Percentiles rank a stretch among this genome's conserved stretches.
Evolutionary conservation across 768 basidiomycete species (phyloP).

Genomic region (Obba rivulosa): DNA sequence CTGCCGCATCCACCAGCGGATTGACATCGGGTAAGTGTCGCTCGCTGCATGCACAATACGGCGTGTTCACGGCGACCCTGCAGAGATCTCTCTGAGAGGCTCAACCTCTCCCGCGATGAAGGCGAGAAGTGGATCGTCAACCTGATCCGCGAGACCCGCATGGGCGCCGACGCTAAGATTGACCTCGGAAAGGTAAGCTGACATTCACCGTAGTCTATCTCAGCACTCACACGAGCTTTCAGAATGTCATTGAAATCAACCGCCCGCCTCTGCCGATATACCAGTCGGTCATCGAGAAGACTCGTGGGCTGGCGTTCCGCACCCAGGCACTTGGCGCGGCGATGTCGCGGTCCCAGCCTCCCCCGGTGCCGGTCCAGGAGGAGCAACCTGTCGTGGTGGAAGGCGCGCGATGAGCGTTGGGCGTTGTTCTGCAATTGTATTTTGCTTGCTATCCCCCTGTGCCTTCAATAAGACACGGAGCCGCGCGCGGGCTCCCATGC

Average conservation of each 20-base stretch:
- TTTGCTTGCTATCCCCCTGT: too few relatives aligned
- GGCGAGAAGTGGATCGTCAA: conserved; percentile 99
- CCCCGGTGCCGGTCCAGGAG: conserved; percentile 9
- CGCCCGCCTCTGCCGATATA: conserved; percentile 86
- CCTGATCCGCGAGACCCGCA: conserved; percentile 93
- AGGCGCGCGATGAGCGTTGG: conserved; percentile 2
- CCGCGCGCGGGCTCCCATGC: too few relatives aligned
- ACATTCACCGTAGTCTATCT: not conserved
- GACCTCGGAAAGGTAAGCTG: conserved; percentile 81
- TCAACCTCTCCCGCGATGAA: conserved; percentile 91
- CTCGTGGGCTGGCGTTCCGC: conserved; percentile 84
- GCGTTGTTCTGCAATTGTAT: too few relatives aligned
- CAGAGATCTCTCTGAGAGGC: conserved; percentile 87
- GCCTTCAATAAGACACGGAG: too few relatives aligned
- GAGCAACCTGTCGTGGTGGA: conserved; percentile 2
- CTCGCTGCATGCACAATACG: not conserved
- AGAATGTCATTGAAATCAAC: conserved; percentile 97
- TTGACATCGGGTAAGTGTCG: conserved; percentile 72
- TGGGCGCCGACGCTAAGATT: conserved; percentile 96
- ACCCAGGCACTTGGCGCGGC: conserved; percentile 88
- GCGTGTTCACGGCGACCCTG: not conserved
- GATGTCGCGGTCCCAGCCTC: conserved; percentile 36
- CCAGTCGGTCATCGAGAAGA: conserved; percentile 93
- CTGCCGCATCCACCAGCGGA: conserved; percentile 93
- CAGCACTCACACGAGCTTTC: conserved; percentile 15